phyloP scores from a whole-genome alignment of 1,139 yeast species.

The Lodderomyces elongisporus region DNA sequence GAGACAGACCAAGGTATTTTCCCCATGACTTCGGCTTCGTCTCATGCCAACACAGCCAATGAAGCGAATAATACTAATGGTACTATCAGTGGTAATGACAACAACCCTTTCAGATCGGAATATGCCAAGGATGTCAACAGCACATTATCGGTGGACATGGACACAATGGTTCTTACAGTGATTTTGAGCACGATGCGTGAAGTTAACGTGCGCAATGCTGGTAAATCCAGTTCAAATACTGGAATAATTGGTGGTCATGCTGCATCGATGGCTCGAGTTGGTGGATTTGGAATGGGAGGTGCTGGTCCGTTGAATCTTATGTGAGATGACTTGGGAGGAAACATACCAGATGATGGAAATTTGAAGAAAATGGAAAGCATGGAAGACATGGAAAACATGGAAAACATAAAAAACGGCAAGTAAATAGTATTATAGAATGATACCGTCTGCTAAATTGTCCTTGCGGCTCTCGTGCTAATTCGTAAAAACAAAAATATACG shows the following conservation, averaged over 20 bases:
- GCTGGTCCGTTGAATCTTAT: no score
- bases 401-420: no score
- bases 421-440: no score
- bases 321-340: no score
- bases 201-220: conserved; percentile 23
- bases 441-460: no score
- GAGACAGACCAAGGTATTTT: neutral
- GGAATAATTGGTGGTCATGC: neutral
- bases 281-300: conserved; percentile 2
- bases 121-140: conserved; percentile 17
- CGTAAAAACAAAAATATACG: no score
- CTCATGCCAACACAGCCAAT: neutral
- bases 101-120: neutral
- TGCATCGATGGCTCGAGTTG: conserved; percentile 1
- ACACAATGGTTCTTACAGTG: conserved; percentile 28
- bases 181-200: conserved; percentile 33
- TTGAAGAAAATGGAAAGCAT: no score
- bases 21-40: neutral
- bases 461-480: no score
- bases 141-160: conserved; percentile 30
- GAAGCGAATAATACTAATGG: neutral
- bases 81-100: no score
- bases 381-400: no score
- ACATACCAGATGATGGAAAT: no score
- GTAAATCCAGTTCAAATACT: conserved; percentile 7